These are phyloP conservation scores for Fomitopsis betulina DNA, from an alignment of 1,284 basidiomycete species.

Conservation along the genomic window DNA sequence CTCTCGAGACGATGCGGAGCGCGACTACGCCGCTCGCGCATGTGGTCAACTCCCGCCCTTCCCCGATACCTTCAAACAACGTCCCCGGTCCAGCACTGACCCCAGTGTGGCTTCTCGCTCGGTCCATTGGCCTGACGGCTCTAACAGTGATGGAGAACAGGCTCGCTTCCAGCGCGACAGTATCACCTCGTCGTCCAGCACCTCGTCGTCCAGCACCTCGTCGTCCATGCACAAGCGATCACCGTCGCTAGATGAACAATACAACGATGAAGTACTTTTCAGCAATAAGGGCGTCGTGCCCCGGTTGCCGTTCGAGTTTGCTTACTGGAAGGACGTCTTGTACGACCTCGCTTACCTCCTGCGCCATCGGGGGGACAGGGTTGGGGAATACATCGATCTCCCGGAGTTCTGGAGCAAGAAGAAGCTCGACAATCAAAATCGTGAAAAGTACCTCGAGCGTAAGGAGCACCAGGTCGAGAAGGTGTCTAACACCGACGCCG, in stretches of 20 bases:
- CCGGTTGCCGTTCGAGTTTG: constrained; percentile 15
- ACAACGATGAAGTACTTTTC: constrained; percentile 5
- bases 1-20: constrained; percentile 20
- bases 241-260: neutral
- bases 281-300: neutral
- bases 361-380: constrained; percentile 16
- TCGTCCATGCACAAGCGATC: neutral
- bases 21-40: constrained; percentile 25
- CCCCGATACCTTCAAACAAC: neutral
- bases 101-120: neutral
- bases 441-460: neutral
- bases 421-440: constrained; percentile 15
- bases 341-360: constrained; percentile 18
- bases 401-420: constrained; percentile 32
- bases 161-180: constrained; percentile 7
- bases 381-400: constrained; percentile 28
- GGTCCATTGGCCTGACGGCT: neutral
- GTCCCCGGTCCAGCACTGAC: neutral
- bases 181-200: neutral
- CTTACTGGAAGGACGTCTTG: constrained; percentile 16
- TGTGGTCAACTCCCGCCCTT: constrained; percentile 22
- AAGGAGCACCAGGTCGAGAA: neutral
- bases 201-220: neutral
- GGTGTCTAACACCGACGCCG: neutral
- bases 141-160: neutral